These are phyloP conservation scores for Hypoxylon sp. DNA, from an alignment of 2,329 filamentous ascomycete species.

Conservation along the genomic window DNA sequence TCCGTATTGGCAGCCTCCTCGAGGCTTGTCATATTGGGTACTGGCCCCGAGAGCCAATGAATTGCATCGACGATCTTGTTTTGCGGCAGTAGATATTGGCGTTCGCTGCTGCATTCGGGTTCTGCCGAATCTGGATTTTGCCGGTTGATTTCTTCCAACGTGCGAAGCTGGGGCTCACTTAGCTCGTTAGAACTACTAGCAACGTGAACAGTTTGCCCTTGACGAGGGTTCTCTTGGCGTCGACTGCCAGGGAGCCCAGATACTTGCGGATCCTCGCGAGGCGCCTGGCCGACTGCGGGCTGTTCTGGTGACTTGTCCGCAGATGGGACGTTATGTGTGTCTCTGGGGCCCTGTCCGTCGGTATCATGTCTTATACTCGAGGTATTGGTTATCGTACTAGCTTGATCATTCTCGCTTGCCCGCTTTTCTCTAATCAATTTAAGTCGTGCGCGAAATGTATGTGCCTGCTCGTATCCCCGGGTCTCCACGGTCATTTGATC, in stretches of 20 bases:
- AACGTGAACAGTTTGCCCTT: not conserved
- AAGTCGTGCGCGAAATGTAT: constrained; percentile 8
- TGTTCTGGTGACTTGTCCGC: not conserved
- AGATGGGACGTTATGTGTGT: not conserved
- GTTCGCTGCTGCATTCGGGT: not conserved
- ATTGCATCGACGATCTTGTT: not conserved
- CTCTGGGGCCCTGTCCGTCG: not conserved
- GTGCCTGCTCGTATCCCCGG: too few relatives aligned
- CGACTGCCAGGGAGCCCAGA: not conserved
- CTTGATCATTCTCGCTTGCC: not conserved
- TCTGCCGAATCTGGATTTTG: not conserved
- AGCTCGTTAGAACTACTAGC: not conserved
- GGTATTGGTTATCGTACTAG: not conserved
- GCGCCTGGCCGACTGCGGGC: not conserved
- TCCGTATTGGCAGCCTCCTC: not conserved
- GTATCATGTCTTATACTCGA: not conserved
- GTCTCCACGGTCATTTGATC: too few relatives aligned
- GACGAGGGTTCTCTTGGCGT: not conserved
- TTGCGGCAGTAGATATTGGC: not conserved
- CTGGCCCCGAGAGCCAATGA: too few relatives aligned
- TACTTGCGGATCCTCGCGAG: not conserved
- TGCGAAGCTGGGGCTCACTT: not conserved
- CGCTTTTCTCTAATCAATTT: not conserved
- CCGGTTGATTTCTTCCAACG: not conserved
- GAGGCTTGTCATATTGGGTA: too few relatives aligned